phyloP scores from a whole-genome alignment of 2,329 filamentous ascomycete genomes.

The Arthrobotrys musiformis region DNA sequence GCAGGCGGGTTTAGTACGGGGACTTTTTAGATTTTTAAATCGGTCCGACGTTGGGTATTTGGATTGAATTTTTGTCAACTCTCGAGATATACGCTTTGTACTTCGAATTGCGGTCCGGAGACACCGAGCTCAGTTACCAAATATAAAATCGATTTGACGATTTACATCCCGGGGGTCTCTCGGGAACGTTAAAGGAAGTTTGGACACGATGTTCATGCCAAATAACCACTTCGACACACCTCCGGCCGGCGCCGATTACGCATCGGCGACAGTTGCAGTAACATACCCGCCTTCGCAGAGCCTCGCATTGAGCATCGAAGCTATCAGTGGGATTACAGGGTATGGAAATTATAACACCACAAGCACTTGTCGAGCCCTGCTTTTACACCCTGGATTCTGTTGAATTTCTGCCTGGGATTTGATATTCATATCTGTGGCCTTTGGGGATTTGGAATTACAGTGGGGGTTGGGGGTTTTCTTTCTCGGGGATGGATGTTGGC shows the following conservation, averaged over 20 bases:
- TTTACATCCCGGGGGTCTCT: background rate
- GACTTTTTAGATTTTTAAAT: too few relatives aligned
- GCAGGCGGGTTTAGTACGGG: too few relatives aligned
- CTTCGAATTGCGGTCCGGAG: too few relatives aligned
- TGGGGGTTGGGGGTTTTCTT: too few relatives aligned
- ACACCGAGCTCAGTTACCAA: too few relatives aligned
- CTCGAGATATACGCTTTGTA: too few relatives aligned
- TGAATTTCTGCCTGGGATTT: background rate
- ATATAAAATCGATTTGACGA: background rate
- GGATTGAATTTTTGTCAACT: too few relatives aligned
- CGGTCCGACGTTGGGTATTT: too few relatives aligned
- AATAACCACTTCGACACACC: slow-evolving; percentile 13
- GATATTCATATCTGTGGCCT: too few relatives aligned
- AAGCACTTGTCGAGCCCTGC: too few relatives aligned
- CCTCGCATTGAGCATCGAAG: slow-evolving; percentile 41
- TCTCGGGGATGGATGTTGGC: slow-evolving; percentile 3
- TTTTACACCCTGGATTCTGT: background rate
- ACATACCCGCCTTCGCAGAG: slow-evolving; percentile 36
- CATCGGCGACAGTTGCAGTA: too few relatives aligned
- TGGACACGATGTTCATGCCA: slow-evolving; percentile 9
- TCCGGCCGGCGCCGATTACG: slow-evolving; percentile 1
- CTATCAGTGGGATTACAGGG: slow-evolving; percentile 54
- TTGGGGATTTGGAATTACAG: slow-evolving; percentile 12
- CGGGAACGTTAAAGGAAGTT: background rate
- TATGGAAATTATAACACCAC: too few relatives aligned